Evolutionary conservation across 2,329 filamentous ascomycete species (phyloP), one percentile per base, ranked within the genome.

Genomic region (Cladophialophora yegresii): DNA sequence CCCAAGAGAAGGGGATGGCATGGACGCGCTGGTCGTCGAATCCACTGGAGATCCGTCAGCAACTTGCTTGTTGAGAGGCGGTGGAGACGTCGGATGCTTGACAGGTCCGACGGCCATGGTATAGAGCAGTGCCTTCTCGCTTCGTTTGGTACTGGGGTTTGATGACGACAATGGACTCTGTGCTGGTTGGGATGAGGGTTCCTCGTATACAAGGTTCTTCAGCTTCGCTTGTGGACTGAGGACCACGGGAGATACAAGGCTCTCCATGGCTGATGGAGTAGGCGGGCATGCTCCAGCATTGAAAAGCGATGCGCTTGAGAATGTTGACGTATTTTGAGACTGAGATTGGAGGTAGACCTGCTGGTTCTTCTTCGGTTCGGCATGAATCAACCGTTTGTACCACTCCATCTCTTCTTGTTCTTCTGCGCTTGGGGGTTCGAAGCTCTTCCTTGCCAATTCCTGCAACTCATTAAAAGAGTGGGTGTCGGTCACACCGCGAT

Each of bases 401-500:
- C 88, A 91, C 9, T 80, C 73, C 0, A 82, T 76, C 63, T 86
- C 83, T 69, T 90, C 86, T 63, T 88, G 82, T 28, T 81, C 84
- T 62, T 88, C 81, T 6, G 85, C 83, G 13, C 83, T 75, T 0
- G 75, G 75, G 2, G 79, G 73, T 36, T 79, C 80, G 49, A 20
- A 79, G 82, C 20, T 88, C 85, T 32, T 84, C 78, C 32, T 80
- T 75, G 90, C 91, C 72, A 90, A 80, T 5, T 81, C 73, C 69
- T 93, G 89, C 2, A 96, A 79, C 59, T 92, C 87, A 0, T 83
- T 76, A 67, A 93, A 91, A 0, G 87, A 85, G 20, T 91, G 78
- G 0, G 87, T 83, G 63, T 96, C 90, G 23, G 82, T 79, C 73
- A 85, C 90, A 2, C 84, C 84, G 26, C 92, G 83, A 73, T 96